Base-by-base conservation (phyloP, 192 early-diverging fungal species). In the Endogone sp. region DNA sequence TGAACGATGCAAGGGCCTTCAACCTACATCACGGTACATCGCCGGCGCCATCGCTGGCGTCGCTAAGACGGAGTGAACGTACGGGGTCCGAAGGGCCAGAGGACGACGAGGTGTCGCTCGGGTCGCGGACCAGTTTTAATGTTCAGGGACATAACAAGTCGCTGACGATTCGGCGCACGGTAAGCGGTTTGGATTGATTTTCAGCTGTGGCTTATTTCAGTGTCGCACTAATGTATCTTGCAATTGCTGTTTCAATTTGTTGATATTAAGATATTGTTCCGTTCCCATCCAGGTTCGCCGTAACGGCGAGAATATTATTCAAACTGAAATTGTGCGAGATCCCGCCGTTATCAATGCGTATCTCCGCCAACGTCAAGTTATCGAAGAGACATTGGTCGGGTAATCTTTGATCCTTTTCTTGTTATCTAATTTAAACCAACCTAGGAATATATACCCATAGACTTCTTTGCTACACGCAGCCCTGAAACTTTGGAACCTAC, bases 271-370 rank as follows among this genome's bases (percentile, higher is more conserved):
- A 62, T 73, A 9, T 69, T 82, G 61, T 74, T 75, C 26, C 75
- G 79, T 60, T 73, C 76, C 8, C 71, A 79, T 0, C 71, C 70
- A 29, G 80, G 82, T 62, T 49, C 37, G 37, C 6, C 66, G 73
- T 6, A 87, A 84, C 8, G 91, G 91, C 3, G 89, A 91, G 66
- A 69, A 84, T 16, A 84, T 82, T 60, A 92, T 90, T 90, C 86
- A 88, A 58, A 80, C 84, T n/a, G 94, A 96, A 70, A 85, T 92
- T 2, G 82, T 98, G 13, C 88, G 84, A 6, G 94, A 97, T 67
- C 79, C 82, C 24, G 82, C 89, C 2, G 93, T 98, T 2, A 91
- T 96, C 32, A 95, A 95, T 69, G 91, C 92, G 22, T 98, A 98
- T 65, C 76, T 96, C 66, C 82, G 93, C 11, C 93, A 98, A 57